Evolutionary conservation across 176 grass and related monocot genomes (phyloP), one percentile per base, ranked within the genome.

Genomic region (Carex pumila): DNA sequence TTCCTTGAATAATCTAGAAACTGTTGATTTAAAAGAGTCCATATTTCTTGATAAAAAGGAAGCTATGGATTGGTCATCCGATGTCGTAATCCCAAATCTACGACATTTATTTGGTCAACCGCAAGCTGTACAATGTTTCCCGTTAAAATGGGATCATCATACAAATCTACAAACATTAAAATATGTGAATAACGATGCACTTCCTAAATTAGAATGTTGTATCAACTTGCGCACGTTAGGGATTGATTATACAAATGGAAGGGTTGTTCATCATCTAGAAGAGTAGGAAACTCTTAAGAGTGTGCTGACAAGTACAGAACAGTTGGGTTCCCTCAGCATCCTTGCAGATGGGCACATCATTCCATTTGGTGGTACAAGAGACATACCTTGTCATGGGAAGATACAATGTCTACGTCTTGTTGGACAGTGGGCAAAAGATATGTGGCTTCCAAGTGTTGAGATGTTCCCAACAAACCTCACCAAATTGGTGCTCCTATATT

Each of bases 111-210:
- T 29, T 5, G 9, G 21, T 50, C 1, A 7, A 3, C 1, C 0
- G 5, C 0, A 57, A 0, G 2, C 2, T 34, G 6, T 4, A 1
- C 1, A 15, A 79, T 0, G 0, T n/a, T 17, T 61, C 2, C 39
- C 69, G 21, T 12, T 11, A 12, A 18, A 72, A 12, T 47, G 37
- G 69, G 15, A 45, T 12, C 39, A 22, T 3, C 39, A 22, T 0
- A 72, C 47, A 47, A 19, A 72, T 45, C 2, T 72, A 49, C 18
- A 72, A 21, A 49, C 37, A 47, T 72, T 72, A 72, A 72, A 72
- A 37, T 49, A 18, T 15, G 69, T 12, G 15, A 0, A 0, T 0
- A 2, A 12, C 0, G 0, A 1, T 0, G 4, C 12, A 0, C 3
- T 72, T 72, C 15, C 69, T 49, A 0, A 0, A 72, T 1, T 72